These are phyloP conservation scores for Globisporangium camurandrum DNA, from an alignment of 352 stramenopile genomes.

Conservation along the genomic window DNA sequence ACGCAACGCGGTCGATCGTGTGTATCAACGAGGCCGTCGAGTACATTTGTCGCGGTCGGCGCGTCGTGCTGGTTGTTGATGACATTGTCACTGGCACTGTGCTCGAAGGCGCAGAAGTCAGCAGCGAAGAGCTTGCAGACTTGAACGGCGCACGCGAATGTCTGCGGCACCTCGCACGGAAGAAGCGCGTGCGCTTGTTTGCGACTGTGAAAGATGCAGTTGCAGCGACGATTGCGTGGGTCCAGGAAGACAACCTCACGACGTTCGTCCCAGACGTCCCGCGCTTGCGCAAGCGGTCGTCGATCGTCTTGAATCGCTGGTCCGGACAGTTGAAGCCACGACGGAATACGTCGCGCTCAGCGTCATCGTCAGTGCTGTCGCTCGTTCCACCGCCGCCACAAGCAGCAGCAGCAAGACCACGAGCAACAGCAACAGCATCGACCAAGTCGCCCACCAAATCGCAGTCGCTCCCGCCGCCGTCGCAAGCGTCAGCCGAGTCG, in stretches of 20 bases:
- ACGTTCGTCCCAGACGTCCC: slow-evolving; percentile 33
- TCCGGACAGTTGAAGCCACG: slow-evolving; percentile 41
- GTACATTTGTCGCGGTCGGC: slow-evolving; percentile 71
- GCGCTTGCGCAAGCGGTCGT: slow-evolving; percentile 66
- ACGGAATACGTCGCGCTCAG: slow-evolving; percentile 49
- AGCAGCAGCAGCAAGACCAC: no score
- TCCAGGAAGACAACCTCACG: slow-evolving; percentile 40
- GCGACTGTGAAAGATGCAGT: slow-evolving; percentile 38
- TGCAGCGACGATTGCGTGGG: slow-evolving; percentile 34
- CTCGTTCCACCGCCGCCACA: slow-evolving; percentile 27
- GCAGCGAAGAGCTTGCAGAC: slow-evolving; percentile 64
- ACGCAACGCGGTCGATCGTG: slow-evolving; percentile 70
- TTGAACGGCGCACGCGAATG: slow-evolving; percentile 77
- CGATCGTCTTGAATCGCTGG: slow-evolving; percentile 68
- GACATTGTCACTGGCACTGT: slow-evolving; percentile 43
- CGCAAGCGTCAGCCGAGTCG: slow-evolving; percentile 14
- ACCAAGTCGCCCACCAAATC: slow-evolving; percentile 2
- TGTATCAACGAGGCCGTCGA: slow-evolving; percentile 86
- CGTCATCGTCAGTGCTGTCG: slow-evolving; percentile 51
- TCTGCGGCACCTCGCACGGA: slow-evolving; percentile 53
- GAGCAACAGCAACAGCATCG: slow-evolving; percentile 9
- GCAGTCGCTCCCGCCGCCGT: not conserved
- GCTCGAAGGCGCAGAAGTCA: slow-evolving; percentile 44
- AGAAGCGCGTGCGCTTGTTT: slow-evolving; percentile 42
- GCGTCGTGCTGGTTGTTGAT: slow-evolving; percentile 77